Conservation (phyloP, 805 yeast species). For the Candida sonorensis region DNA sequence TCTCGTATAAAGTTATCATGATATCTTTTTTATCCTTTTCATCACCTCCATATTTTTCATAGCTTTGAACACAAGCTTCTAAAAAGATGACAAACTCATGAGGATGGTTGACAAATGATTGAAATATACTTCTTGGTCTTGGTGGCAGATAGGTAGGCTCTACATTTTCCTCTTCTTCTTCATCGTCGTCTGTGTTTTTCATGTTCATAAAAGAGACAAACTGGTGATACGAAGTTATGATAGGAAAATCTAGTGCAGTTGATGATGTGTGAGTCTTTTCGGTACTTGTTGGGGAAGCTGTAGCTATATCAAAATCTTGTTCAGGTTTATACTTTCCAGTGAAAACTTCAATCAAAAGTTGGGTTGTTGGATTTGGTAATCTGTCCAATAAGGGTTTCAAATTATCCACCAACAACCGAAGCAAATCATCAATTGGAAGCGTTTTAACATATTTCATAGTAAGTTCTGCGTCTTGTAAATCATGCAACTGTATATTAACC, state of each 20-base stretch:
- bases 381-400: slow-evolving; percentile 59
- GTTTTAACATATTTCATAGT: slow-evolving; percentile 64
- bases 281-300: slow-evolving; percentile 6
- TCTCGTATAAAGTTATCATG: slow-evolving; percentile 71
- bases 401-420: slow-evolving; percentile 48
- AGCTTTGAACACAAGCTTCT: slow-evolving; percentile 82
- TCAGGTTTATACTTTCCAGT: slow-evolving; percentile 72
- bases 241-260: slow-evolving; percentile 33
- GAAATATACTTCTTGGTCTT: slow-evolving; percentile 76
- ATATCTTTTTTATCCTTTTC: slow-evolving; percentile 65
- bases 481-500: slow-evolving; percentile 67
- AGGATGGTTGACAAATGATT: slow-evolving; percentile 80
- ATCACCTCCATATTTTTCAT: slow-evolving; percentile 69
- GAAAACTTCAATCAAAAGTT: slow-evolving; percentile 74
- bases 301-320: slow-evolving; percentile 13
- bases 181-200: slow-evolving; percentile 10
- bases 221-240: slow-evolving; percentile 50
- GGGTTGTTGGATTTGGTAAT: slow-evolving; percentile 76
- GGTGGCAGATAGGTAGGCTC: slow-evolving; percentile 86
- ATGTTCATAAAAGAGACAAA: slow-evolving; percentile 26
- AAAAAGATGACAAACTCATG: slow-evolving; percentile 85
- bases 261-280: no score
- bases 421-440: slow-evolving; percentile 66
- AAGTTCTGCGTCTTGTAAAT: slow-evolving; percentile 50
- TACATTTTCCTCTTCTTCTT: slow-evolving; percentile 6